These are phyloP conservation scores for Porpolomopsis calyptriformis DNA, from an alignment of 768 basidiomycete genomes.

Conservation along the genomic window DNA sequence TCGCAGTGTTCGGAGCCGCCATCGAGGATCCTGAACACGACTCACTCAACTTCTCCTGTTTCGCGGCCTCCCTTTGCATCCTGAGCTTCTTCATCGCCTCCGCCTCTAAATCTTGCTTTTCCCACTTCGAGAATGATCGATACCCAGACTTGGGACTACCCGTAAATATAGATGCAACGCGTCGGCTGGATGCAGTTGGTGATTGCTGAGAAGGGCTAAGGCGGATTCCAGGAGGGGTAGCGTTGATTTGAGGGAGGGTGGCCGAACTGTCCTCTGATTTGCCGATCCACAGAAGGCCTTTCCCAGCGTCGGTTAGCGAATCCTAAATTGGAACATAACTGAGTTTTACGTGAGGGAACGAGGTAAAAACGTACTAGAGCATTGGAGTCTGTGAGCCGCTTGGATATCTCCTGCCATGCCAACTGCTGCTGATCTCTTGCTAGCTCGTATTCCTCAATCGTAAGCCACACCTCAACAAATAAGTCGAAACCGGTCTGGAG, in stretches of 20 bases:
- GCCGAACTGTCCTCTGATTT: conserved; percentile 16
- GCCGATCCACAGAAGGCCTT: conserved; percentile 55
- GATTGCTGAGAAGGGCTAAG: conserved; percentile 39
- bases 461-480: conserved; percentile 70
- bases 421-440: conserved; percentile 52
- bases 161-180: conserved; percentile 7
- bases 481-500: conserved; percentile 56
- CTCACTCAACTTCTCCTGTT: neutral
- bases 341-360: no score
- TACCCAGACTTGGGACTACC: conserved; percentile 6
- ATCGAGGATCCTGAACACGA: neutral
- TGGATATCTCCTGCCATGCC: conserved; percentile 59
- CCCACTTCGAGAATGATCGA: conserved; percentile 60
- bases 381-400: conserved; percentile 32
- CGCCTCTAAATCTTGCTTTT: conserved; percentile 78
- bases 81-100: conserved; percentile 66
- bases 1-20: neutral
- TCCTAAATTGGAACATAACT: conserved; percentile 4
- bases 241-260: conserved; percentile 38
- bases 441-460: conserved; percentile 58
- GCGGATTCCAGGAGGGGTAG: conserved; percentile 32
- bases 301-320: conserved; percentile 32
- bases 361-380: no score
- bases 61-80: conserved; percentile 26
- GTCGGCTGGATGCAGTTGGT: neutral